These are phyloP conservation scores for Exobasidium cylindrosporum DNA, from an alignment of 1,284 basidiomycete species.

Conservation along the genomic window DNA sequence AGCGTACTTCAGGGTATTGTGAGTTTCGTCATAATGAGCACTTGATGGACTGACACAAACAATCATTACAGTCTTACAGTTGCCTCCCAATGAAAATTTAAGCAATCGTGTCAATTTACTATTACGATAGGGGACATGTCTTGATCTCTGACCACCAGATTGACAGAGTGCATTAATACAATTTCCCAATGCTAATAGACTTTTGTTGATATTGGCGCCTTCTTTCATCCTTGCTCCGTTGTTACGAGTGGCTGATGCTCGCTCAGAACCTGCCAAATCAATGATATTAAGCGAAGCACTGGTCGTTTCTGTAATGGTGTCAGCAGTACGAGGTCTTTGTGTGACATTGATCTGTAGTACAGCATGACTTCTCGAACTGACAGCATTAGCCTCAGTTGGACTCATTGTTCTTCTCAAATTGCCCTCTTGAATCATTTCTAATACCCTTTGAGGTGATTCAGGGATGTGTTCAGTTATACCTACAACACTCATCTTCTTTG, in stretches of 20 bases:
- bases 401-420: constrained; percentile 52
- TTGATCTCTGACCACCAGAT: constrained; percentile 29
- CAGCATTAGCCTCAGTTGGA: constrained; percentile 53
- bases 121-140: constrained; percentile 53
- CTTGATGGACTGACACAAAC: constrained; percentile 54
- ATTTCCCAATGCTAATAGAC: constrained; percentile 52
- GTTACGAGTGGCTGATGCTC: constrained; percentile 52
- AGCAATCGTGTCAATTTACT: constrained; percentile 53
- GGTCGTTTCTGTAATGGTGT: constrained; percentile 44
- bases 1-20: constrained; percentile 55
- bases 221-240: constrained; percentile 55
- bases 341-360: constrained; percentile 55
- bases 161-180: constrained; percentile 55
- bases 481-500: constrained; percentile 52
- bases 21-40: constrained; percentile 54
- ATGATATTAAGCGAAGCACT: constrained; percentile 54
- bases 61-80: constrained; percentile 56
- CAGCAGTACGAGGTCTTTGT: constrained; percentile 49
- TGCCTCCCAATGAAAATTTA: constrained; percentile 55
- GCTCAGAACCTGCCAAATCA: constrained; percentile 53
- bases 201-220: constrained; percentile 56
- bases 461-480: constrained; percentile 54
- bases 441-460: constrained; percentile 45
- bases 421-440: constrained; percentile 52
- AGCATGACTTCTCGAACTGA: constrained; percentile 51